Conservation (phyloP, 2,329 filamentous ascomycete genomes). For the Aureobasidium sp. region DNA sequence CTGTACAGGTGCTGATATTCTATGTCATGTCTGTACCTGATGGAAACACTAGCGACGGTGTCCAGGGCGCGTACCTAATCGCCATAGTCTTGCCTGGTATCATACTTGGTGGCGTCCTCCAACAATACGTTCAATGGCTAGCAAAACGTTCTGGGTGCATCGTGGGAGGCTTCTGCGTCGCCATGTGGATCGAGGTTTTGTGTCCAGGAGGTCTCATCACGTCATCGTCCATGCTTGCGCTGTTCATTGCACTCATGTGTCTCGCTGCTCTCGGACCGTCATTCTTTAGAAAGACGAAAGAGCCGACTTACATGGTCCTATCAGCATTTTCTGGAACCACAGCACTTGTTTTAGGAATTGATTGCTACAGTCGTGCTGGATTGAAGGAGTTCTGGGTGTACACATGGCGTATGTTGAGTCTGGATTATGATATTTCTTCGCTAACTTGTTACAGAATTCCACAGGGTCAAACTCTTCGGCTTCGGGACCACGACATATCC, state of each 20-base stretch:
- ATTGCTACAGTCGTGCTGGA: slow-evolving; percentile 84
- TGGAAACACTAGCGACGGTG: slow-evolving; percentile 50
- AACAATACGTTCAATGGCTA: slow-evolving; percentile 51
- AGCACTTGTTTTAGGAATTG: slow-evolving; percentile 71
- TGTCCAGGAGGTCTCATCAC: slow-evolving; percentile 67
- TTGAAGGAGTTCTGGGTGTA: slow-evolving; percentile 96
- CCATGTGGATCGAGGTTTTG: slow-evolving; percentile 85
- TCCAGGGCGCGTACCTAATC: slow-evolving; percentile 83
- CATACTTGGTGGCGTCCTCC: slow-evolving; percentile 67
- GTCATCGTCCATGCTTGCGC: slow-evolving; percentile 54
- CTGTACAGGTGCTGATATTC: slow-evolving; percentile 60
- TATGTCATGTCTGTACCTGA: slow-evolving; percentile 58
- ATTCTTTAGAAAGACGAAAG: slow-evolving; percentile 61
- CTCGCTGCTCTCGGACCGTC: slow-evolving; percentile 64
- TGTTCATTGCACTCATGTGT: slow-evolving; percentile 70
- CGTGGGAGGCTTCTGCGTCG: slow-evolving; percentile 76
- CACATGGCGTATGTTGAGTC: slow-evolving; percentile 60
- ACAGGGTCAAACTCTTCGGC: slow-evolving; percentile 72
- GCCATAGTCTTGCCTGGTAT: slow-evolving; percentile 66
- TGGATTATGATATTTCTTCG: neutral
- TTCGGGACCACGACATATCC: slow-evolving; percentile 71
- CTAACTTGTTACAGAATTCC: slow-evolving; percentile 42
- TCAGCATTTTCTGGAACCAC: slow-evolving; percentile 81
- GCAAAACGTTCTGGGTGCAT: slow-evolving; percentile 79
- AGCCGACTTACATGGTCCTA: slow-evolving; percentile 55